Base-by-base conservation (phyloP, 2,329 filamentous ascomycete genomes). In the Exophiala viscosa region DNA sequence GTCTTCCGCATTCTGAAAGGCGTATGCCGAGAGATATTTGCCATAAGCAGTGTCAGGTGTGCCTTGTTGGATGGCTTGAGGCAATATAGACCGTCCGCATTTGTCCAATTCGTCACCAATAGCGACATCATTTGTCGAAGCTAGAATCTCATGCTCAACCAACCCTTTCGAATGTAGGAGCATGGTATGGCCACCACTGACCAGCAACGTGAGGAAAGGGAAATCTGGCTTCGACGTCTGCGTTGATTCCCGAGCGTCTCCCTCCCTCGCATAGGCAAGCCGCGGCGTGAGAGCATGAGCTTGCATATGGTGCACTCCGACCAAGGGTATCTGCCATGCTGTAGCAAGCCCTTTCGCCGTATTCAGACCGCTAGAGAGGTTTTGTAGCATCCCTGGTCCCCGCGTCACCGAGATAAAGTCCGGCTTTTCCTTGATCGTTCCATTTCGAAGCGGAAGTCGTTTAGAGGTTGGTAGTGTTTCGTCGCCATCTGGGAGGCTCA, bases 231-330 rank as follows among this genome's bases (percentile, higher is more conserved):
- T 28, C 3, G 40, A 13, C 35, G 40, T 38, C 4, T 36, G 10
- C 6, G 23, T 15, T 17, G 32, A 15, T 3, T 45, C 40, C 6
- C 56, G 60, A 46, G 55, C 47, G 10, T 57, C 58, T 15, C 55
- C 60, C 47, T 75, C 66, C 54, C 92, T 70, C 4, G 87, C 87
- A 31, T 76, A 72, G 3, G 86, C 84, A 38, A 99, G 79, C 8
- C 90, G 80, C 13, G 92, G 88, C 14, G 93, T 97, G 57, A 99
- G 73, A 14, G 93, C 87, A 70, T 99, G 93, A 9, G 91, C 93
- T 68, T 96, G 91, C 93, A 99, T 97, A 70, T 99, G 93, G 69
- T 99, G 88, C 1, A 96, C 88, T 0, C 84, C 93, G 1, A 97
- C 69, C 31, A 97, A 74, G 2, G 92, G 91, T 34, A 90, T 79